Evolutionary conservation across 108 stramenopile genomes (phyloP).

Genomic region (Cyclotella atomus): DNA sequence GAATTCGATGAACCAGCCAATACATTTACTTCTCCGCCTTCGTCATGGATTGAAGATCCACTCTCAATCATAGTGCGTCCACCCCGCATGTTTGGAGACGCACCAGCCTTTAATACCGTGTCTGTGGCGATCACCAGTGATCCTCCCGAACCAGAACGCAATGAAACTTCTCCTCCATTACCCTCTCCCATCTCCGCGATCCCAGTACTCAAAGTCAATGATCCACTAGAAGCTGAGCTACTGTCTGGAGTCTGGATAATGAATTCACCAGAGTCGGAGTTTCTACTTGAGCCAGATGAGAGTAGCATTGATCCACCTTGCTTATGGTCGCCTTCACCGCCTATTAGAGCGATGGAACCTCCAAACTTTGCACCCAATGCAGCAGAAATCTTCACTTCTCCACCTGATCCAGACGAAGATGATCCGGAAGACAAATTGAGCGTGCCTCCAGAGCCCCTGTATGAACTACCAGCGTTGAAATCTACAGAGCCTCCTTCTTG

Average conservation of each 20-base stretch:
- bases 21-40: slow-evolving; percentile 16
- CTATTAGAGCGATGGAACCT: background rate
- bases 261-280: no score
- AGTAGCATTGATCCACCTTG: background rate
- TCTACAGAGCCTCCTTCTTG: background rate
- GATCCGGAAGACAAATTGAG: background rate
- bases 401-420: slow-evolving; percentile 5
- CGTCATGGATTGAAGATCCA: slow-evolving; percentile 17
- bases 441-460: background rate
- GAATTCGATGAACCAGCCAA: slow-evolving; percentile 16
- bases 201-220: no score
- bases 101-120: no score
- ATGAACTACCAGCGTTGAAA: background rate
- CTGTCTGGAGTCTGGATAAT: no score
- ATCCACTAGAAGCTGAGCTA: no score
- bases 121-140: no score
- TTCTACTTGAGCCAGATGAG: background rate
- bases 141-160: no score
- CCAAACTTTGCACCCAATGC: slow-evolving; percentile 21
- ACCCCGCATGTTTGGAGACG: no score
- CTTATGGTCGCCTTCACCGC: background rate
- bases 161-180: no score
- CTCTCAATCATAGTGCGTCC: no score
- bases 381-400: slow-evolving; percentile 18
- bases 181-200: no score